These are phyloP conservation scores for Dichotomopilus funicola DNA, from an alignment of 2,329 filamentous ascomycete genomes.

Conservation along the genomic window DNA sequence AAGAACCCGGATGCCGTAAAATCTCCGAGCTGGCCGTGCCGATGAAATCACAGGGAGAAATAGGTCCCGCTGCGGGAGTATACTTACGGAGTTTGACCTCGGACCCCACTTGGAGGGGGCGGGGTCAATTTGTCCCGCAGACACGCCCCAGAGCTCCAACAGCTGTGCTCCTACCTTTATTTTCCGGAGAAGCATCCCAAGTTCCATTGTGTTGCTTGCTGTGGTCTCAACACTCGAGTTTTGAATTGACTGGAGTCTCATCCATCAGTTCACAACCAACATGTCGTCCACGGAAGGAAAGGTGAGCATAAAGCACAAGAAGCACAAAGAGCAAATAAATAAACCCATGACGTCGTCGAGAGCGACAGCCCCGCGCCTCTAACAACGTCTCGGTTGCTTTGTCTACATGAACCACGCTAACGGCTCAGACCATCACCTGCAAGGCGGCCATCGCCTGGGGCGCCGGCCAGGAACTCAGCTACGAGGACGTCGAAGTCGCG, in stretches of 20 bases:
- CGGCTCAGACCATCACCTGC: conserved; percentile 77
- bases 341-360: conserved; percentile 6
- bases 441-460: conserved; percentile 98
- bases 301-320: conserved; percentile 12
- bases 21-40: conserved; percentile 16
- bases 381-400: no score
- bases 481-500: conserved; percentile 89
- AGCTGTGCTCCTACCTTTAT: background rate
- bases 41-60: no score
- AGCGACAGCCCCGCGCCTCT: background rate
- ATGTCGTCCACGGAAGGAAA: conserved; percentile 26
- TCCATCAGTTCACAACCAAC: background rate
- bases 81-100: no score
- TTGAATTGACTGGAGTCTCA: no score
- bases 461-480: conserved; percentile 77
- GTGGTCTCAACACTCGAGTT: no score
- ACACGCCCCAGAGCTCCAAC: background rate
- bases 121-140: conserved; percentile 3
- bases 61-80: no score
- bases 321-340: background rate
- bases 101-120: conserved; percentile 18
- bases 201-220: no score
- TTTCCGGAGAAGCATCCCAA: background rate
- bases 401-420: background rate
- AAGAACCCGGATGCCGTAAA: conserved; percentile 21